Evolutionary conservation across 257 asterid genomes (phyloP), one percentile per base, ranked within the genome.

Genomic region (Fraxinus pennsylvanica): DNA sequence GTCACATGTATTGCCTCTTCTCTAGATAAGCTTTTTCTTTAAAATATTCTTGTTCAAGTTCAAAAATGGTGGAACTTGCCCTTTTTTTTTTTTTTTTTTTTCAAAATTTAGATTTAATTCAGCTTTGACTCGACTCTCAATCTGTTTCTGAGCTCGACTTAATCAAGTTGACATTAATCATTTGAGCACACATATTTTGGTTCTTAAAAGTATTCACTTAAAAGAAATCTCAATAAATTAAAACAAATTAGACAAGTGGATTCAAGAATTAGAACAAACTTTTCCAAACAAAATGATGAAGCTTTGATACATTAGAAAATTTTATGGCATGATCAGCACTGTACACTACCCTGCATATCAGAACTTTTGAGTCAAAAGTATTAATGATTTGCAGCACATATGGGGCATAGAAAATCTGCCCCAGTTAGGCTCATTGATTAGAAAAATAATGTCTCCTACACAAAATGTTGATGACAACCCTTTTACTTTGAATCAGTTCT

Each of bases 381-480:
- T 77, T 80, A 74, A 74, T 45, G 50, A 69, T 33, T 80, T 69
- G 73, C 70, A n/a, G 7, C n/a, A 47, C 57, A 70, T 3, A 50
- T 25, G 17, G 30, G 78, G 73, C 66, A 39, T 39, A 47, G 13
- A 65, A 47, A 52, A 74, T 69, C 52, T 77, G 43, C 74, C 82
- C 33, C 32, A 50, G 15, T 15, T 15, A 19, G 5, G 21, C 5
- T 50, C 59, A 50, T 50, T 15, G 5, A 47, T 47, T 10, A 47
- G 57, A 13, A 47, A 47, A 47, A 33, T 29, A 29, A 29, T 29
- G 36, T 33, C 4, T 33, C 5, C 36, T 2, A 33, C 36, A 33
- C 36, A 33, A 33, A 33, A 33, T 33, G 36, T 33, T 33, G 36
- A 33, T 33, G 4, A 33, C 36, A 33, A 33, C 36, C 4, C 4